Evolutionary conservation across 768 basidiomycete species (phyloP).

Genomic region (Lentinula edodes): DNA sequence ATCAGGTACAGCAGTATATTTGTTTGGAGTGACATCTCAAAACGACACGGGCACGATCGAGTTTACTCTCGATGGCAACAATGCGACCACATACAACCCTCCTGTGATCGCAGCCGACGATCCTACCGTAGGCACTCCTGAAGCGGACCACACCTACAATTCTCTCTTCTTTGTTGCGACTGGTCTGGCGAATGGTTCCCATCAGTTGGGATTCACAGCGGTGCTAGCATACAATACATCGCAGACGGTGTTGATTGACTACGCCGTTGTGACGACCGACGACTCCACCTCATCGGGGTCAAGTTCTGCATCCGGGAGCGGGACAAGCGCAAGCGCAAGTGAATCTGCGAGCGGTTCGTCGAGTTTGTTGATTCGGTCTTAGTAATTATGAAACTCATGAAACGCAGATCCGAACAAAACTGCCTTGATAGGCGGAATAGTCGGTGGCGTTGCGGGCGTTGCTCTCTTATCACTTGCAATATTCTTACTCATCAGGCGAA

Average conservation of each 20-base stretch:
- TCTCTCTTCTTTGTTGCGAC: background rate
- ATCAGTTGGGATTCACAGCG: background rate
- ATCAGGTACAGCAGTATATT: background rate
- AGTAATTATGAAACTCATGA: background rate
- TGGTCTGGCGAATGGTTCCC: background rate
- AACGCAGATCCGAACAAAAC: background rate
- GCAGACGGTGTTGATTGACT: slow-evolving; percentile 1
- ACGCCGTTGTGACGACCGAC: background rate
- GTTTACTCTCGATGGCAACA: background rate
- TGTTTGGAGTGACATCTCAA: background rate
- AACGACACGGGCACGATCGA: background rate
- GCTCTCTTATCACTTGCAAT: background rate
- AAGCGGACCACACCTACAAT: background rate
- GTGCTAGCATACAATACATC: background rate
- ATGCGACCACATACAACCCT: background rate
- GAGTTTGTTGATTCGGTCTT: background rate
- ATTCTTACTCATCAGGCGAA: background rate
- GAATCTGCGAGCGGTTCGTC: background rate
- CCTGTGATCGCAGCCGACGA: background rate
- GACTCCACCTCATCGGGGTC: background rate
- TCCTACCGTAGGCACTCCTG: background rate
- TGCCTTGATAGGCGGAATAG: background rate
- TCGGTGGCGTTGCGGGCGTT: background rate
- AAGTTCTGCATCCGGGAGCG: background rate
- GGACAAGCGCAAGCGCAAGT: background rate